These are phyloP conservation scores for Tanozyma kutaoensis DNA, from an alignment of 805 yeast genomes.

Conservation along the genomic window DNA sequence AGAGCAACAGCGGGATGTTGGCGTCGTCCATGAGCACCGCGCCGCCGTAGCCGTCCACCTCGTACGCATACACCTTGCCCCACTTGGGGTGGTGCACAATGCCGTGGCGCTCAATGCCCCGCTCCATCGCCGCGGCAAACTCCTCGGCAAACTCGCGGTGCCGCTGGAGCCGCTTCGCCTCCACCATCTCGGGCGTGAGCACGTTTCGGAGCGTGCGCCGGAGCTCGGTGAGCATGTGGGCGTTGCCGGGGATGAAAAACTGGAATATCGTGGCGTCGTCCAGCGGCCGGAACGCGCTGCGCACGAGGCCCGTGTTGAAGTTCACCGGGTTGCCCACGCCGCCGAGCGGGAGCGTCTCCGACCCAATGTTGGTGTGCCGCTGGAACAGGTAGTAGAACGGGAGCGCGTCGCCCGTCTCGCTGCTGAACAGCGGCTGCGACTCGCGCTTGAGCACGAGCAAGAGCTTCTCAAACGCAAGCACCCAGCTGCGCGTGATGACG, in stretches of 20 bases:
- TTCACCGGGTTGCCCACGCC: slow-evolving; percentile 84
- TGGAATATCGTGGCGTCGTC: slow-evolving; percentile 79
- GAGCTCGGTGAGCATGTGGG: slow-evolving; percentile 58
- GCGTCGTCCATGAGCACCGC: slow-evolving; percentile 78
- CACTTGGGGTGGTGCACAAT: slow-evolving; percentile 51
- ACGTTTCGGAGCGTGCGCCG: slow-evolving; percentile 13
- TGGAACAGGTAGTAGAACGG: slow-evolving; percentile 54
- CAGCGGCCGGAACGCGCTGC: slow-evolving; percentile 80
- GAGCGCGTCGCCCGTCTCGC: slow-evolving; percentile 31
- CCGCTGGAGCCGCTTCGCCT: background rate
- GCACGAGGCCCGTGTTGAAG: slow-evolving; percentile 51
- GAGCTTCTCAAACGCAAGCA: slow-evolving; percentile 39
- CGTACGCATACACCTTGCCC: slow-evolving; percentile 79
- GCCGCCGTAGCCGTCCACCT: slow-evolving; percentile 80
- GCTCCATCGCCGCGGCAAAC: slow-evolving; percentile 29
- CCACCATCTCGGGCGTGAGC: slow-evolving; percentile 4
- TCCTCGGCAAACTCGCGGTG: slow-evolving; percentile 7
- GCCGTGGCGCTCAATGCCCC: slow-evolving; percentile 52
- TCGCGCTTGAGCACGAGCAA: slow-evolving; percentile 45
- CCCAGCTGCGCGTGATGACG: slow-evolving; percentile 40
- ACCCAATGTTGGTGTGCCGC: slow-evolving; percentile 59
- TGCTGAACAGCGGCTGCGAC: slow-evolving; percentile 45
- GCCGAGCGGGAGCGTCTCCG: slow-evolving; percentile 67
- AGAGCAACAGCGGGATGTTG: slow-evolving; percentile 67
- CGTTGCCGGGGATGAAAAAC: slow-evolving; percentile 77